phyloP scores from a whole-genome alignment of 805 yeast species.

The Lachancea dasiensis region DNA sequence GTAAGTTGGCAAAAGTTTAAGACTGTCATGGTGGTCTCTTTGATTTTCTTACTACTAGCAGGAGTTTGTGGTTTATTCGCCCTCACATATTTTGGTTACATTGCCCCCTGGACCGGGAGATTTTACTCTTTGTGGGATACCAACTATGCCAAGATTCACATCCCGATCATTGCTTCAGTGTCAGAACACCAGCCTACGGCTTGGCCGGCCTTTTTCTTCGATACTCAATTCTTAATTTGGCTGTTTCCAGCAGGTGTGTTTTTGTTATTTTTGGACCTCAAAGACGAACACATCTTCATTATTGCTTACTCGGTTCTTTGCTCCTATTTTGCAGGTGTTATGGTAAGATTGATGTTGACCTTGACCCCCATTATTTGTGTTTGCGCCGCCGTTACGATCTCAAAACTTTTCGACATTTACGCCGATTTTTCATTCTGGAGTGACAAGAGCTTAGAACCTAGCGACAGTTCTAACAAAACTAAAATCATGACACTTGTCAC shows the following conservation, averaged over 20 bases:
- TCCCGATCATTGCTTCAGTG: conserved; percentile 97
- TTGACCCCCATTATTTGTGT: conserved; percentile 96
- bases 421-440: conserved; percentile 46
- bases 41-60: conserved; percentile 46
- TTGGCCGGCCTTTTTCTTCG: conserved; percentile 98
- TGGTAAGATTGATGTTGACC: conserved; percentile 96
- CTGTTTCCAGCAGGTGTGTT: conserved; percentile 97
- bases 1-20: conserved; percentile 70
- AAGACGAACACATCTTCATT: conserved; percentile 88
- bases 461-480: conserved; percentile 5
- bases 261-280: conserved; percentile 79
- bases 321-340: conserved; percentile 97
- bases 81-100: conserved; percentile 84
- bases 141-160: conserved; percentile 92
- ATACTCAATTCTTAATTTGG: conserved; percentile 90
- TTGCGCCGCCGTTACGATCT: conserved; percentile 81
- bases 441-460: conserved; percentile 1
- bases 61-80: conserved; percentile 70
- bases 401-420: conserved; percentile 78
- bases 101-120: conserved; percentile 99
- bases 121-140: conserved; percentile 99
- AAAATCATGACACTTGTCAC: conserved; percentile 40
- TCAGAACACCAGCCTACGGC: conserved; percentile 99
- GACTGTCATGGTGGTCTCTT: conserved; percentile 56
- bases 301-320: conserved; percentile 89